Percentiles rank a stretch among this genome's conserved stretches.
Conservation (phyloP, 257 asterid species). For the Primulina tabacum region DNA sequence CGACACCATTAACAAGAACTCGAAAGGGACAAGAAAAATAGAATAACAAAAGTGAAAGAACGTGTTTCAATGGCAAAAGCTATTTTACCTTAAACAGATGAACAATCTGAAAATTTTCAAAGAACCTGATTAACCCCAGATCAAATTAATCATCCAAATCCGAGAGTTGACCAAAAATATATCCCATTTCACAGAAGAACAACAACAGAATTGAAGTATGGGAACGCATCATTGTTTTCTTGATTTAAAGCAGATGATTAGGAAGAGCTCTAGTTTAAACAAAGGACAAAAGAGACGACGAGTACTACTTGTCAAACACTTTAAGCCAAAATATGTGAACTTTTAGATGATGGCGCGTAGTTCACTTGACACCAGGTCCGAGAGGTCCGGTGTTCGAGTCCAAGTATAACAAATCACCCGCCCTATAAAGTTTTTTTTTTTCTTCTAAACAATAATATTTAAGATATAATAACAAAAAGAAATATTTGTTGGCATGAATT, state of each 20-base stretch:
- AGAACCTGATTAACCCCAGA: slow-evolving; percentile 57
- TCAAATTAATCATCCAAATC: slow-evolving; percentile 51
- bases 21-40: neutral
- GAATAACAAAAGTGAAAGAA: neutral
- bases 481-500: neutral
- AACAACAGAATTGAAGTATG: neutral
- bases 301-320: neutral
- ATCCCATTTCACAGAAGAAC: slow-evolving; percentile 29
- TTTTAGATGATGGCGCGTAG: no score
- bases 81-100: slow-evolving; percentile 46
- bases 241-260: neutral
- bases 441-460: no score
- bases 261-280: neutral
- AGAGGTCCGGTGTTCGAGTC: no score
- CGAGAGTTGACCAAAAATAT: slow-evolving; percentile 38
- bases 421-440: no score
- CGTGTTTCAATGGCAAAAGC: slow-evolving; percentile 17
- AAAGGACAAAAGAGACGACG: neutral
- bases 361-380: no score
- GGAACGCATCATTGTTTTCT: no score
- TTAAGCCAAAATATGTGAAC: neutral
- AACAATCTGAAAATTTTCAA: slow-evolving; percentile 53
- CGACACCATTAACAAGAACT: slow-evolving; percentile 4
- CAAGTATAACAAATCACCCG: no score
- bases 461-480: no score